Percentiles rank a stretch among this genome's conserved stretches.
Evolutionary conservation across 31 red algal species (phyloP).

Genomic region (Odonthalia washingtoniensis): DNA sequence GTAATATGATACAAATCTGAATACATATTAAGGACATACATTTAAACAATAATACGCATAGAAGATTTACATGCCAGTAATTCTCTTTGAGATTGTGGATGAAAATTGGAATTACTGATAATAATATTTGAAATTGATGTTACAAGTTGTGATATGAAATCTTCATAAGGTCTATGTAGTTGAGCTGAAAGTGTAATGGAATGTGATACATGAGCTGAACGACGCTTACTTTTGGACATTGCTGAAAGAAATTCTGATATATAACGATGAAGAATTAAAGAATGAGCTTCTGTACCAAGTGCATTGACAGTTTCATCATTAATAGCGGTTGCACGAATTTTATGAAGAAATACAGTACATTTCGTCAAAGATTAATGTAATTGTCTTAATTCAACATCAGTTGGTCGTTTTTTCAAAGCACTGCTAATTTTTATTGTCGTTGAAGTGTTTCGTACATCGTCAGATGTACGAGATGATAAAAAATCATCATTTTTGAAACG

Average conservation of each 20-base stretch:
- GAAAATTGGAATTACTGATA: constrained; percentile 22
- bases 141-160: constrained; percentile 66
- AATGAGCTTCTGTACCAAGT: constrained; percentile 59
- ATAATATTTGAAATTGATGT: constrained; percentile 48
- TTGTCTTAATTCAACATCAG: constrained; percentile 67
- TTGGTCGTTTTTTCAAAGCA: constrained; percentile 44
- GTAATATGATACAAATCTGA: constrained; percentile 64
- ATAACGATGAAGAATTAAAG: constrained; percentile 87
- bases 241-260: constrained; percentile 90
- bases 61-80: constrained; percentile 59
- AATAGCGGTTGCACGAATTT: constrained; percentile 69
- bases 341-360: constrained; percentile 93
- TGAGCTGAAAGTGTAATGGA: constrained; percentile 51
- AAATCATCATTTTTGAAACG: constrained; percentile 56
- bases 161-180: constrained; percentile 81
- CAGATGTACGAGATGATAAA: not conserved
- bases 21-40: constrained; percentile 71
- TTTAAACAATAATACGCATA: constrained; percentile 75
- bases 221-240: constrained; percentile 73
- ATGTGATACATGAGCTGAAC: constrained; percentile 66
- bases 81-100: constrained; percentile 48
- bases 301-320: constrained; percentile 60
- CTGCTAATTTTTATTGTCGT: too few relatives aligned
- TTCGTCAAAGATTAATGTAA: constrained; percentile 92
- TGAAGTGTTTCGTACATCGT: too few relatives aligned